phyloP scores from a whole-genome alignment of 768 basidiomycete species.

The Podaxis sp. region DNA sequence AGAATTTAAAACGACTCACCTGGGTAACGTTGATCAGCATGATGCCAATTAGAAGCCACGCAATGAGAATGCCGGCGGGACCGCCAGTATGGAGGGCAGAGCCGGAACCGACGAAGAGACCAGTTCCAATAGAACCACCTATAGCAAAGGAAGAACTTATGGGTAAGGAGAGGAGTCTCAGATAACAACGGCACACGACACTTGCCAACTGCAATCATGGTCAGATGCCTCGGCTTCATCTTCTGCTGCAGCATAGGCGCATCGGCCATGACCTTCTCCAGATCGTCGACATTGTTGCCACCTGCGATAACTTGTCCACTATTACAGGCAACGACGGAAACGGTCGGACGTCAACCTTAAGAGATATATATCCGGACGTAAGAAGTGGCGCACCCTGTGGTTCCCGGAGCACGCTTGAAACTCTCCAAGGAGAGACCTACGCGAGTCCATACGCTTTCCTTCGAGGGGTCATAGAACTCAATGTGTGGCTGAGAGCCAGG shows the following conservation, averaged over 20 bases:
- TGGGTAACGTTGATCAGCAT: constrained; percentile 51
- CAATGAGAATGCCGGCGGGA: constrained; percentile 42
- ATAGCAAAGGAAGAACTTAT: not conserved
- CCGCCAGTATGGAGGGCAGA: constrained; percentile 37
- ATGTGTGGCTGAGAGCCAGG: constrained; percentile 25
- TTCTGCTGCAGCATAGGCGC: constrained; percentile 46
- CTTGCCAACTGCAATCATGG: constrained; percentile 49
- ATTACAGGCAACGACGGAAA: not conserved
- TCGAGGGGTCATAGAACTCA: constrained; percentile 46
- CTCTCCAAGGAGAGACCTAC: constrained; percentile 39
- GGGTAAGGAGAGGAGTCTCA: not conserved
- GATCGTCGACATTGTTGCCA: constrained; percentile 30
- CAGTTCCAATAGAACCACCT: constrained; percentile 50
- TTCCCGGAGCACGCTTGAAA: constrained; percentile 46
- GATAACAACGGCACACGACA: not conserved
- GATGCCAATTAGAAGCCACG: constrained; percentile 43
- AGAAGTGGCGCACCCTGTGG: constrained; percentile 36
- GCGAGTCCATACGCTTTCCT: constrained; percentile 44
- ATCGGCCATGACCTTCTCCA: constrained; percentile 35
- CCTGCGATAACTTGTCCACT: constrained; percentile 40
- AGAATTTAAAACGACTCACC: constrained; percentile 20
- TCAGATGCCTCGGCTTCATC: constrained; percentile 45
- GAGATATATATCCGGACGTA: not conserved
- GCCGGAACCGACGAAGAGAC: constrained; percentile 48
- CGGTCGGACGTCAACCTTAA: not conserved